Conservation (phyloP, 192 early-diverging fungal species). For the Entomortierella chlamydospora region DNA sequence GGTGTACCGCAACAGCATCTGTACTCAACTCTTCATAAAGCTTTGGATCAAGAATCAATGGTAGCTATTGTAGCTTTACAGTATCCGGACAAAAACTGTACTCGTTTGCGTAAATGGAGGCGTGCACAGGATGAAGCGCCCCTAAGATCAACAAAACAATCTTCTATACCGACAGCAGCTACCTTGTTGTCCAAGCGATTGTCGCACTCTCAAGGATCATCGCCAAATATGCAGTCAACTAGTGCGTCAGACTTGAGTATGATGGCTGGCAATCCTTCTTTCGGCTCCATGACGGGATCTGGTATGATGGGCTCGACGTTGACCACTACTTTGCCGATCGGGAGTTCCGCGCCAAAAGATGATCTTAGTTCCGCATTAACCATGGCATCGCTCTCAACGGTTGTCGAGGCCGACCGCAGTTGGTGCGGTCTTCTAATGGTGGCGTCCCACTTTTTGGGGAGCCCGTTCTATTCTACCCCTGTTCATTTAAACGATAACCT, state of each 20-base stretch:
- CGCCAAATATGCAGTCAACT: constrained; percentile 10
- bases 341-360: constrained; percentile 18
- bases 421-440: constrained; percentile 44
- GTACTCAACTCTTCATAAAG: constrained; percentile 28
- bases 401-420: constrained; percentile 29
- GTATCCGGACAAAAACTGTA: constrained; percentile 38
- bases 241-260: not conserved
- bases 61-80: constrained; percentile 48
- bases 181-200: constrained; percentile 22
- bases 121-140: constrained; percentile 29
- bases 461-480: constrained; percentile 11
- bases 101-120: constrained; percentile 31
- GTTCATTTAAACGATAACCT: constrained; percentile 1
- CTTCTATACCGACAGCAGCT: not conserved
- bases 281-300: constrained; percentile 3
- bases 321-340: not conserved
- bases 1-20: constrained; percentile 19
- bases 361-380: constrained; percentile 14
- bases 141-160: not conserved
- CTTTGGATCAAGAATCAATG: constrained; percentile 31
- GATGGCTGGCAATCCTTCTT: not conserved
- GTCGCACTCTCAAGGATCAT: constrained; percentile 27
- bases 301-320: not conserved
- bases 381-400: constrained; percentile 5
- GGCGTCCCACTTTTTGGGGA: constrained; percentile 24